Evolutionary conservation across 1,284 basidiomycete species (phyloP).

Genomic region (Tranzscheliella williamsii): DNA sequence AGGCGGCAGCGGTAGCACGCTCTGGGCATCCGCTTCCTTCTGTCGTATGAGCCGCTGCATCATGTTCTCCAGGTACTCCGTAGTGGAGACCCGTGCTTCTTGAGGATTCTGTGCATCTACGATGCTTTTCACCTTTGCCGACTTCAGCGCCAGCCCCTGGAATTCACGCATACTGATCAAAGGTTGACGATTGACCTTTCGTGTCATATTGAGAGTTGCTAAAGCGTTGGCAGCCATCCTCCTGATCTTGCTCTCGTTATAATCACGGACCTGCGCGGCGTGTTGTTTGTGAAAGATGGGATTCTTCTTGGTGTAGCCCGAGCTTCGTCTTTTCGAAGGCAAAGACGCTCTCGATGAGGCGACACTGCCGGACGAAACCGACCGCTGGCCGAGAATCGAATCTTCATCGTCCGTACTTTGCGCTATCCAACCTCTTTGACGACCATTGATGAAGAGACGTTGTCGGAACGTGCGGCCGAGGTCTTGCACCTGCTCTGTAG

Average conservation of each 20-base stretch:
- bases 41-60: slow-evolving; percentile 8
- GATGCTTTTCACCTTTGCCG: slow-evolving; percentile 13
- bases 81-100: neutral
- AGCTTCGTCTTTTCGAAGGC: neutral
- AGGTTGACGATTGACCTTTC: neutral
- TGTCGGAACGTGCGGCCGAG: neutral
- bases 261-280: neutral
- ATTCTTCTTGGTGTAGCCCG: slow-evolving; percentile 5
- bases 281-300: slow-evolving; percentile 19
- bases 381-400: slow-evolving; percentile 6
- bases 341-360: neutral
- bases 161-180: slow-evolving; percentile 7
- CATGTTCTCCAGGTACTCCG: neutral
- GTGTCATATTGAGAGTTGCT: slow-evolving; percentile 3
- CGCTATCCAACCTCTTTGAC: neutral
- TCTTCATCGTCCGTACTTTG: too few species aligned
- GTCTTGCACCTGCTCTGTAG: neutral
- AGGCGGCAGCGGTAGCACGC: slow-evolving; percentile 19
- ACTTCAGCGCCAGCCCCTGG: slow-evolving; percentile 19
- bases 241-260: neutral
- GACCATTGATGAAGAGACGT: neutral
- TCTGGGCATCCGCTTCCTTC: slow-evolving; percentile 16
- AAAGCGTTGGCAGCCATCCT: slow-evolving; percentile 1
- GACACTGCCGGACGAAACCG: slow-evolving; percentile 10
- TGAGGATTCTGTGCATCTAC: slow-evolving; percentile 29